Evolutionary conservation across 768 basidiomycete genomes (phyloP).

Genomic region (Gymnopilus dilepis): DNA sequence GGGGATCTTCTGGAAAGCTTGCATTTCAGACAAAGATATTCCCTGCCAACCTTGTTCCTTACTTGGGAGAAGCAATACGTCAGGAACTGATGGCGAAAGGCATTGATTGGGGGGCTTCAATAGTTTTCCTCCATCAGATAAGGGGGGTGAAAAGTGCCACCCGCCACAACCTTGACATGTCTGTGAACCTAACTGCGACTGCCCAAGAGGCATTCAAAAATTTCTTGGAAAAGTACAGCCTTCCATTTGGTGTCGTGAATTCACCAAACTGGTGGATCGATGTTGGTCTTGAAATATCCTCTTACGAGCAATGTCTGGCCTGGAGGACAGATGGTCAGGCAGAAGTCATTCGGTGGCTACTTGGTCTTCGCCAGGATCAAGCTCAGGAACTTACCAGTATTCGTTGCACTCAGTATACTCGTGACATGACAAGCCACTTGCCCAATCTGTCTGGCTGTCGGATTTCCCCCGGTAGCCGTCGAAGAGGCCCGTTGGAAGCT

Average conservation of each 20-base stretch:
- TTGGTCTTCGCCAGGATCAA: constrained; percentile 12
- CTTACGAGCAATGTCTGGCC: constrained; percentile 26
- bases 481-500: constrained; percentile 20
- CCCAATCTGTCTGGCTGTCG: constrained; percentile 37
- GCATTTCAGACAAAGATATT: constrained; percentile 26
- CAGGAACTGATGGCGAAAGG: neutral
- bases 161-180: constrained; percentile 12
- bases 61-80: constrained; percentile 25
- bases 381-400: constrained; percentile 28
- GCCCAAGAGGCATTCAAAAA: neutral
- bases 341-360: constrained; percentile 22
- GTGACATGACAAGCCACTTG: constrained; percentile 35
- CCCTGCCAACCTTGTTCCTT: neutral
- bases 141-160: constrained; percentile 30
- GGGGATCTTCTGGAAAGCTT: constrained; percentile 19
- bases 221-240: constrained; percentile 9
- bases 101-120: constrained; percentile 21
- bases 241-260: neutral
- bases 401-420: constrained; percentile 26
- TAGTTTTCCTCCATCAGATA: constrained; percentile 36
- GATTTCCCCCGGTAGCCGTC: constrained; percentile 25
- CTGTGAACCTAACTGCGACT: neutral
- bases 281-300: constrained; percentile 34
- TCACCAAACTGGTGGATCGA: constrained; percentile 31
- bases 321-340: constrained; percentile 37